Conservation (phyloP, 345 rosid genomes). For the Erucastrum elatum region DNA sequence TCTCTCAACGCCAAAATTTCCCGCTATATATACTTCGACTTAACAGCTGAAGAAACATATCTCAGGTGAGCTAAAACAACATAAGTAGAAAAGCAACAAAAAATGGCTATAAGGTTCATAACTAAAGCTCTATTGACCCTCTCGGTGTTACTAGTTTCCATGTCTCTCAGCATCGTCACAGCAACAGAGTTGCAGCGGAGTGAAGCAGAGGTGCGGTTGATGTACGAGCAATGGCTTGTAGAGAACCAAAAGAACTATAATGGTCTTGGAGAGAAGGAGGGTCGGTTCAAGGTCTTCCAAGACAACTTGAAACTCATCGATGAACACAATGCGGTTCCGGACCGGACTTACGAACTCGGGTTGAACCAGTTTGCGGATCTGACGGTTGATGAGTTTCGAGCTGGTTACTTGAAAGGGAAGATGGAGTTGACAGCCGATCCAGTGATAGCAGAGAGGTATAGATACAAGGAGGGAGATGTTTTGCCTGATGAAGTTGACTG, state of each 20-base stretch:
- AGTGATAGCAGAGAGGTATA: conserved; percentile 32
- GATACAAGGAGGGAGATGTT: conserved; percentile 30
- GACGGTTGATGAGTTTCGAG: conserved; percentile 53
- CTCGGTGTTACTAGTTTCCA: conserved; percentile 4
- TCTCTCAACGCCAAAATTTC: no score
- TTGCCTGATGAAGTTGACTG: conserved; percentile 51
- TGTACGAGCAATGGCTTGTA: conserved; percentile 60
- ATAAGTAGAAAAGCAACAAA: no score
- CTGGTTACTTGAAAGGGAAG: conserved; percentile 40
- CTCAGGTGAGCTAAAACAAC: no score
- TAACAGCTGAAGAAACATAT: no score
- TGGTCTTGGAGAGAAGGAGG: conserved; percentile 58
- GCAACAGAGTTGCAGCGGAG: neutral
- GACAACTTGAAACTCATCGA: conserved; percentile 51
- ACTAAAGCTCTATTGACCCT: neutral
- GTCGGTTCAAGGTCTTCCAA: conserved; percentile 53
- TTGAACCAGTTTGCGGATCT: conserved; percentile 65
- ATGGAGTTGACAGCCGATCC: neutral
- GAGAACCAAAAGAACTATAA: conserved; percentile 51
- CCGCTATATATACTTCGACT: no score
- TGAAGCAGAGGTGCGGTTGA: neutral
- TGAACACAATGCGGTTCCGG: conserved; percentile 45
- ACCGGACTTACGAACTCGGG: conserved; percentile 46
- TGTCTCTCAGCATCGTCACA: neutral
- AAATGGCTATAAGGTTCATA: no score